Percentiles rank a stretch among this genome's conserved stretches.
Conservation (phyloP, 192 early-diverging fungal genomes). For the Cetraspora pellucida region DNA sequence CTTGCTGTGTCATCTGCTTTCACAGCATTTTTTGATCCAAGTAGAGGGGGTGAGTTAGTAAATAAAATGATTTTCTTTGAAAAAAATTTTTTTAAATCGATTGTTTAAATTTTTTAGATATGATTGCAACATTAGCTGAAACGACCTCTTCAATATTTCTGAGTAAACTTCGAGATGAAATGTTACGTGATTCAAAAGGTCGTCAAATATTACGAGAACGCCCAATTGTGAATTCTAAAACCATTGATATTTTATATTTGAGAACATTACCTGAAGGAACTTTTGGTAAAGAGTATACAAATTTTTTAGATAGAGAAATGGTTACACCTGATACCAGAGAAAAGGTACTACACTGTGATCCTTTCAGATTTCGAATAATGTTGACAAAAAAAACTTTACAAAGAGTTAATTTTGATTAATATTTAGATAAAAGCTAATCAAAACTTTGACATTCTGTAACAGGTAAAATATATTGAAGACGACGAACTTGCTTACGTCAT, state of each 20-base stretch:
- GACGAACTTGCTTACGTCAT: constrained; percentile 93
- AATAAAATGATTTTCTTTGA: neutral
- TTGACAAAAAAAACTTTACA: no score
- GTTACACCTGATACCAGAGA: constrained; percentile 82
- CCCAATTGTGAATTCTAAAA: constrained; percentile 73
- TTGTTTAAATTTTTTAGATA: constrained; percentile 56
- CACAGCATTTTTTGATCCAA: constrained; percentile 74
- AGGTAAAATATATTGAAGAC: constrained; percentile 88
- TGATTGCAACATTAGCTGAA: constrained; percentile 89
- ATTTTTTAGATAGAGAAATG: constrained; percentile 76
- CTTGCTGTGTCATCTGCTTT: constrained; percentile 78
- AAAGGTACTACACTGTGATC: constrained; percentile 47
- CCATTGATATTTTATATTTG: constrained; percentile 69
- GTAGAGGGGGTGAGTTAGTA: constrained; percentile 59
- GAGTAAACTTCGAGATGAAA: constrained; percentile 69
- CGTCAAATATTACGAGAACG: constrained; percentile 82
- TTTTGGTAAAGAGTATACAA: constrained; percentile 85
- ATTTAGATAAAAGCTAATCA: no score
- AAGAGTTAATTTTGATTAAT: no score
- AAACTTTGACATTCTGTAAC: no score
- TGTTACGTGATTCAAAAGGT: constrained; percentile 76
- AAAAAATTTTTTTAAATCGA: neutral
- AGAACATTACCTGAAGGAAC: constrained; percentile 66
- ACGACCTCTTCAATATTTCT: constrained; percentile 77
- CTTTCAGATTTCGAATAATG: no score